Evolutionary conservation across 495 filamentous ascomycete genomes (phyloP).

Genomic region (Aspergillus funiculosus): DNA sequence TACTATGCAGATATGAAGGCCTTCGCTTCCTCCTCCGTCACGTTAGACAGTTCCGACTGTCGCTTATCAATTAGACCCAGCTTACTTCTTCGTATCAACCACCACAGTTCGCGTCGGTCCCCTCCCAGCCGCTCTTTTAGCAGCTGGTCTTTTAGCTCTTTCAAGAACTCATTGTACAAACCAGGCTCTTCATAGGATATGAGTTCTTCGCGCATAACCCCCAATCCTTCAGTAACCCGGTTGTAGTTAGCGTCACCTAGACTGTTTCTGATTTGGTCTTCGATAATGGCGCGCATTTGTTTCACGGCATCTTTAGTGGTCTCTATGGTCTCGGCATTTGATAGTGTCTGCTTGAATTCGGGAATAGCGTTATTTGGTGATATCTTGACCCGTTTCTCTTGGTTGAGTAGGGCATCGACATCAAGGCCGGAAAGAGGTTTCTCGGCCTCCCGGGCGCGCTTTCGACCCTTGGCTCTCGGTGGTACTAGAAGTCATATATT

Average conservation of each 20-base stretch:
- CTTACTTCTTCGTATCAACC: slow-evolving; percentile 55
- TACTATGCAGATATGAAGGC: slow-evolving; percentile 35
- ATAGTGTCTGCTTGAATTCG: slow-evolving; percentile 80
- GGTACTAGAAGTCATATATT: slow-evolving; percentile 53
- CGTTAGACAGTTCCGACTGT: slow-evolving; percentile 53
- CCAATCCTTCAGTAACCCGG: slow-evolving; percentile 67
- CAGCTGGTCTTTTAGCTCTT: slow-evolving; percentile 64
- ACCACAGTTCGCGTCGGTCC: slow-evolving; percentile 80
- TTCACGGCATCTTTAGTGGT: slow-evolving; percentile 61
- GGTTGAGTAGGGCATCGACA: slow-evolving; percentile 66
- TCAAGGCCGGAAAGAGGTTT: slow-evolving; percentile 91
- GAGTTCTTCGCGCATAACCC: slow-evolving; percentile 73
- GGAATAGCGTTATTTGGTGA: slow-evolving; percentile 78
- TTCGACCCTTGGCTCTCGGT: slow-evolving; percentile 71
- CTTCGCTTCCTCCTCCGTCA: slow-evolving; percentile 62
- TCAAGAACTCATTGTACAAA: slow-evolving; percentile 72
- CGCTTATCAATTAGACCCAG: slow-evolving; percentile 68
- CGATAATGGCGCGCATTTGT: slow-evolving; percentile 69
- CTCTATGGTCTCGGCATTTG: slow-evolving; percentile 52
- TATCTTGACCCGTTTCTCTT: slow-evolving; percentile 59
- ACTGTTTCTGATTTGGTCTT: slow-evolving; percentile 61
- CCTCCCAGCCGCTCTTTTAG: slow-evolving; percentile 69
- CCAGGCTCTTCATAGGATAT: slow-evolving; percentile 67
- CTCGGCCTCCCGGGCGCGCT: slow-evolving; percentile 59
- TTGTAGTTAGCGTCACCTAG: slow-evolving; percentile 71